These are phyloP conservation scores for Leishmania tropica DNA, from an alignment of 208 protist genomes.

Conservation along the genomic window DNA sequence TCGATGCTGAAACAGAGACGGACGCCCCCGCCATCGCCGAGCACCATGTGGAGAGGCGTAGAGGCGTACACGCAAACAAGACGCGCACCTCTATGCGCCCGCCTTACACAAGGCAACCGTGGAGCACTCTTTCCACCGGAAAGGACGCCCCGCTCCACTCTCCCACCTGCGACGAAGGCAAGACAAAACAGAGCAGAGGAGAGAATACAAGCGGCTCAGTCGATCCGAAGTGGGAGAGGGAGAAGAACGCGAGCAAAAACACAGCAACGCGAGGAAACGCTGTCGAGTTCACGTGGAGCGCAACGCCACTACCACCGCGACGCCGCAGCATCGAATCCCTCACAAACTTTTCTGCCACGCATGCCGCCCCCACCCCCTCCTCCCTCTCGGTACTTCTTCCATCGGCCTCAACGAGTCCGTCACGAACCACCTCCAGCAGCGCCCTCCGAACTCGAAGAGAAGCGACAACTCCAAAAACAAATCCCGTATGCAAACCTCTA, in stretches of 20 bases:
- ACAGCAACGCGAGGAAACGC: not conserved
- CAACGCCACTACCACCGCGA: not conserved
- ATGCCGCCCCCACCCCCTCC: not conserved
- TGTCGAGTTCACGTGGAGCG: not conserved
- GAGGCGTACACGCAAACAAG: not conserved
- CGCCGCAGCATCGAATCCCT: not conserved
- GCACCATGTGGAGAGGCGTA: not conserved
- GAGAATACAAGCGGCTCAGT: not conserved
- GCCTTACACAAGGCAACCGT: not conserved
- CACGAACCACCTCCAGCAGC: not conserved
- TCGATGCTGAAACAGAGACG: not conserved
- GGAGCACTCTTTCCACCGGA: not conserved
- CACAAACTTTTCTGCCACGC: not conserved
- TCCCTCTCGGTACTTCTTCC: not conserved
- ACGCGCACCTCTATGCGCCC: not conserved
- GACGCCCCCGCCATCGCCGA: not conserved
- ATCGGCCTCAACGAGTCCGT: not conserved
- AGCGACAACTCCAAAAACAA: not conserved
- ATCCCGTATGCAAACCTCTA: not conserved
- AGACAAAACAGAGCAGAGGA: not conserved
- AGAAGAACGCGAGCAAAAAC: not conserved
- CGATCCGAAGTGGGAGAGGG: not conserved
- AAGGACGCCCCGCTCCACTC: no score
- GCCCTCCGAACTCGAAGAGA: not conserved
- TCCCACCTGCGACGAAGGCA: not conserved